phyloP scores from a whole-genome alignment of 345 rosid genomes.

The Cardamine chenopodiifolia region DNA sequence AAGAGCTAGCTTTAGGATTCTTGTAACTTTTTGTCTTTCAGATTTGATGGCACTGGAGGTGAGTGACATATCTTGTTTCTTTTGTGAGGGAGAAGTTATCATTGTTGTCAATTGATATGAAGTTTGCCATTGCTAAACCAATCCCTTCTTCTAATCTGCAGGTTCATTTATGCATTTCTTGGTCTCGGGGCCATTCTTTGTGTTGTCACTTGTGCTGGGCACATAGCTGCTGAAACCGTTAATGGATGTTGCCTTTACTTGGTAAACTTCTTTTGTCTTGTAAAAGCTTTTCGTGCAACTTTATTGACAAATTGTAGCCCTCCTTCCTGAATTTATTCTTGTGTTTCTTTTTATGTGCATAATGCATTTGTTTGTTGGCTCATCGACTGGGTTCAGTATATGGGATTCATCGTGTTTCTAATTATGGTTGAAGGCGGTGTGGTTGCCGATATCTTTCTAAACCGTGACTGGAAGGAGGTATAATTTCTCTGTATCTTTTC shows the following conservation, averaged over 20 bases:
- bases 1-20: not conserved
- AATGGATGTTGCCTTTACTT: conserved; percentile 86
- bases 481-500: not conserved
- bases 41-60: not conserved
- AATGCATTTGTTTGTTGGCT: not conserved
- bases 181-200: conserved; percentile 68
- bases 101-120: not conserved
- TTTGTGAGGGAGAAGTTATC: not conserved
- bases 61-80: not conserved
- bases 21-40: not conserved
- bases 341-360: not conserved
- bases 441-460: conserved; percentile 69
- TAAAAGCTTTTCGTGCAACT: not conserved
- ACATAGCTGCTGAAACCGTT: conserved; percentile 83
- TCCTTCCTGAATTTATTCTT: not conserved
- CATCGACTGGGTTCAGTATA: conserved; percentile 53
- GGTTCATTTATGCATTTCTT: conserved; percentile 82
- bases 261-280: conserved; percentile 50
- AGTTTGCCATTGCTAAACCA: not conserved
- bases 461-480: conserved; percentile 87
- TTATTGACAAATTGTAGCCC: not conserved
- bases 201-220: conserved; percentile 76
- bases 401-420: conserved; percentile 67
- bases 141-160: conserved; percentile 41
- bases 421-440: conserved; percentile 81